These are phyloP conservation scores for Gossypium turneri DNA, from an alignment of 345 rosid species.

Conservation along the genomic window DNA sequence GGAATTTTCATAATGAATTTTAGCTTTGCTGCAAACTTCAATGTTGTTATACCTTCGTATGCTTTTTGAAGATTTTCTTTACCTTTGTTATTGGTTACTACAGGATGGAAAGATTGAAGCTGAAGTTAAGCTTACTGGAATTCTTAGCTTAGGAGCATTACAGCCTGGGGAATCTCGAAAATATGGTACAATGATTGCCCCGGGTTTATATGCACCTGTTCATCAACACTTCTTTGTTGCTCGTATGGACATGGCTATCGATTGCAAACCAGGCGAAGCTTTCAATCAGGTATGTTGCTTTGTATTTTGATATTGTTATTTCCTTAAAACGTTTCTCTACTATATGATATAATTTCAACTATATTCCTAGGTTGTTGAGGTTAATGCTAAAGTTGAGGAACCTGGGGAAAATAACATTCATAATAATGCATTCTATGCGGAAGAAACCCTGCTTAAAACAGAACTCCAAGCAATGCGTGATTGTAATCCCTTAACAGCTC, in stretches of 20 bases:
- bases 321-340: background rate
- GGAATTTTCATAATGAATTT: background rate
- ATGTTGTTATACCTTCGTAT: background rate
- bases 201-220: slow-evolving; percentile 72
- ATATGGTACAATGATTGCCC: slow-evolving; percentile 71
- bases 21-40: background rate
- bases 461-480: slow-evolving; percentile 69
- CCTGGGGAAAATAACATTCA: slow-evolving; percentile 66
- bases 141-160: slow-evolving; percentile 71
- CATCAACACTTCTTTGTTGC: slow-evolving; percentile 83
- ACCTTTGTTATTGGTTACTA: background rate
- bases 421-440: slow-evolving; percentile 68
- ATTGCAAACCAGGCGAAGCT: slow-evolving; percentile 70
- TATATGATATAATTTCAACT: background rate
- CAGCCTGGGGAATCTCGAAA: slow-evolving; percentile 64
- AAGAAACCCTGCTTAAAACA: slow-evolving; percentile 52
- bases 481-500: slow-evolving; percentile 61
- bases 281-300: slow-evolving; percentile 46
- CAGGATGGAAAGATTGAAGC: slow-evolving; percentile 81
- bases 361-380: slow-evolving; percentile 53
- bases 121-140: slow-evolving; percentile 70
- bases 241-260: slow-evolving; percentile 77
- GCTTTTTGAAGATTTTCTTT: background rate
- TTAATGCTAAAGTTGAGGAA: slow-evolving; percentile 62
- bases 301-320: background rate